These are phyloP conservation scores for Fragilariopsis cylindrus DNA, from an alignment of 108 stramenopile species.

Conservation along the genomic window DNA sequence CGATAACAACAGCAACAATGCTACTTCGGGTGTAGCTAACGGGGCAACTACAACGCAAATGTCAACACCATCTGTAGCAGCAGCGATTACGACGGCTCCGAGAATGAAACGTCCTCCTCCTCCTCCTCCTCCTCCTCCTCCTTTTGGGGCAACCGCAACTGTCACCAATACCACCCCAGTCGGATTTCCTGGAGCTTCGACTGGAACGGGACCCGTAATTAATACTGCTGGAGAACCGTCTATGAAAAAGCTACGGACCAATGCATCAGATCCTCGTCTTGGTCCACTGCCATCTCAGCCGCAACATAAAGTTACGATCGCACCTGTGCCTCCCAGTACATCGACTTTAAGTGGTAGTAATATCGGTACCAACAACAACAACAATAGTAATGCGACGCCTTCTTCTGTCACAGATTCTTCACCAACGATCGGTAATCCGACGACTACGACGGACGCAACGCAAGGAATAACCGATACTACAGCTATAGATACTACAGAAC, in stretches of 20 bases:
- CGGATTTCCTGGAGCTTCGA: not conserved
- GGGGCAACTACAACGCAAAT: not conserved
- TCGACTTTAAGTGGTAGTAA: not conserved
- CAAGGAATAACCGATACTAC: too few species aligned
- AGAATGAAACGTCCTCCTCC: not conserved
- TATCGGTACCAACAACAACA: not conserved
- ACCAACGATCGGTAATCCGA: not conserved
- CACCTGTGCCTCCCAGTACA: not conserved
- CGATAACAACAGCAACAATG: not conserved
- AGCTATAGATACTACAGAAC: too few species aligned
- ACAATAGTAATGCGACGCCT: not conserved
- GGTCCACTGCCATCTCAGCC: not conserved
- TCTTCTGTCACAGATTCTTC: not conserved
- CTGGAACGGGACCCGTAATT: not conserved
- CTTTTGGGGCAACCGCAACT: not conserved
- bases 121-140: not conserved
- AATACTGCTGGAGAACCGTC: not conserved
- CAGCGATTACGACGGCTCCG: not conserved
- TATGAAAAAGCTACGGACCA: not conserved
- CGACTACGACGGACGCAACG: too few species aligned
- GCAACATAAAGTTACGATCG: constrained; percentile 14
- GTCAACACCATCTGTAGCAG: not conserved
- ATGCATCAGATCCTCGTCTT: not conserved
- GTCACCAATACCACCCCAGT: not conserved
- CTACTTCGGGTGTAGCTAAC: not conserved